Evolutionary conservation across 179 eudicot species (phyloP).

Genomic region (Nepenthes alata): DNA sequence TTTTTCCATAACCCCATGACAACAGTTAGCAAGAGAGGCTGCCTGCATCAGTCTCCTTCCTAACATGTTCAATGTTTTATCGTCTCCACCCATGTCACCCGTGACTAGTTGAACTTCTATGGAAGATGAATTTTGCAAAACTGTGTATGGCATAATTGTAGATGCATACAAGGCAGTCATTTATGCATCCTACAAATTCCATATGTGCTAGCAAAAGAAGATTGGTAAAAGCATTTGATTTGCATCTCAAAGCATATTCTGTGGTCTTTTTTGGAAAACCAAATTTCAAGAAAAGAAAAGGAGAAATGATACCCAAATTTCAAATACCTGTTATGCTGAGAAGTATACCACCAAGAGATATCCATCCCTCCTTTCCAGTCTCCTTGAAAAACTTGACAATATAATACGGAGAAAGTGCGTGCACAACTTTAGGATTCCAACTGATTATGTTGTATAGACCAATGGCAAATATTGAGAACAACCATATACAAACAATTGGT

Average conservation of each 20-base stretch:
- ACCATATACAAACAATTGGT: constrained; percentile 67
- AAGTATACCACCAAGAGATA: constrained; percentile 81
- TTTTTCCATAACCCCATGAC: too few species aligned
- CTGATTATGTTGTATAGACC: constrained; percentile 64
- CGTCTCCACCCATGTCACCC: too few species aligned
- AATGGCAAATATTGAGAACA: constrained; percentile 51
- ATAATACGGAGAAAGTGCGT: constrained; percentile 77
- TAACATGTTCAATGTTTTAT: too few species aligned
- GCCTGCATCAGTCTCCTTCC: too few species aligned
- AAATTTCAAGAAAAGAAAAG: not conserved
- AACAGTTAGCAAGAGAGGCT: too few species aligned
- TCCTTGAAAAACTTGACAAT: constrained; percentile 49
- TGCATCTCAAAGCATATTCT: not conserved
- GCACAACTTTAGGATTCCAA: constrained; percentile 66
- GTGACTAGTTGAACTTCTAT: too few species aligned
- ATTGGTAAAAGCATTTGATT: not conserved
- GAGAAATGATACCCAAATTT: not conserved
- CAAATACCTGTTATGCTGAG: constrained; percentile 74
- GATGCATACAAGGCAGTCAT: not conserved
- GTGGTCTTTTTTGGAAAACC: not conserved
- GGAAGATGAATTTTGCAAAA: too few species aligned
- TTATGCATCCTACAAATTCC: not conserved
- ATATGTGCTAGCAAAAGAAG: not conserved
- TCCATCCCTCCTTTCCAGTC: constrained; percentile 82
- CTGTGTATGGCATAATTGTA: too few species aligned